Conservation (phyloP, 1,284 basidiomycete genomes). For the Cronartium quercuum region DNA sequence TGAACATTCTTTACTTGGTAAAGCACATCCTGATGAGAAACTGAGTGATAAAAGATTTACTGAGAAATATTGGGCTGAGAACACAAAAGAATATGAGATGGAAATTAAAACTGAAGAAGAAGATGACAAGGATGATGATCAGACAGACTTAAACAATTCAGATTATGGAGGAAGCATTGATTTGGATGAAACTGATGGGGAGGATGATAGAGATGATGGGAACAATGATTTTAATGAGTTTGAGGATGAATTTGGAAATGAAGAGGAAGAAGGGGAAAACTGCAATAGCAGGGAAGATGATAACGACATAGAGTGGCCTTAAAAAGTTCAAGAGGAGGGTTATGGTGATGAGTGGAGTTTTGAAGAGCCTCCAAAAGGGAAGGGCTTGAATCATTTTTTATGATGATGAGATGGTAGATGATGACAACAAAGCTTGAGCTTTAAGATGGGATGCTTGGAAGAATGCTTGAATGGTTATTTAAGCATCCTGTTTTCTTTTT, state of each 20-base stretch:
- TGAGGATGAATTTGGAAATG: not conserved
- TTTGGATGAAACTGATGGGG: not conserved
- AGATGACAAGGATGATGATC: not conserved
- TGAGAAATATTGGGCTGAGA: slow-evolving; percentile 4
- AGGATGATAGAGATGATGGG: slow-evolving; percentile 1
- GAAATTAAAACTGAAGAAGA: not conserved
- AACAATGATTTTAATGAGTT: not conserved
- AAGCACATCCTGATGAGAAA: slow-evolving; percentile 10
- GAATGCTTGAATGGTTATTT: too few relatives aligned
- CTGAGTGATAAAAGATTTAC: slow-evolving; percentile 5
- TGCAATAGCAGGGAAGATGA: not conserved
- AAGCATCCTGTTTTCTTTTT: too few relatives aligned
- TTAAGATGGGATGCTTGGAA: too few relatives aligned
- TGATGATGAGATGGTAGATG: too few relatives aligned
- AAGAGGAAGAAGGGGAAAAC: not conserved
- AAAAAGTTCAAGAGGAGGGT: not conserved
- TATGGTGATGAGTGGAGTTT: too few relatives aligned
- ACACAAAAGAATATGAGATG: not conserved
- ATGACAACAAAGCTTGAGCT: too few relatives aligned
- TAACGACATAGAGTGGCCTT: not conserved
- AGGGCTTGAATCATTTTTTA: too few relatives aligned
- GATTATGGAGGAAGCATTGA: not conserved
- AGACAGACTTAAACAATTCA: not conserved
- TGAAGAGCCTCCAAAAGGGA: too few relatives aligned
- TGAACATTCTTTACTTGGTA: not conserved